phyloP scores from a whole-genome alignment of 148 eudicot species.

The Silene latifolia region DNA sequence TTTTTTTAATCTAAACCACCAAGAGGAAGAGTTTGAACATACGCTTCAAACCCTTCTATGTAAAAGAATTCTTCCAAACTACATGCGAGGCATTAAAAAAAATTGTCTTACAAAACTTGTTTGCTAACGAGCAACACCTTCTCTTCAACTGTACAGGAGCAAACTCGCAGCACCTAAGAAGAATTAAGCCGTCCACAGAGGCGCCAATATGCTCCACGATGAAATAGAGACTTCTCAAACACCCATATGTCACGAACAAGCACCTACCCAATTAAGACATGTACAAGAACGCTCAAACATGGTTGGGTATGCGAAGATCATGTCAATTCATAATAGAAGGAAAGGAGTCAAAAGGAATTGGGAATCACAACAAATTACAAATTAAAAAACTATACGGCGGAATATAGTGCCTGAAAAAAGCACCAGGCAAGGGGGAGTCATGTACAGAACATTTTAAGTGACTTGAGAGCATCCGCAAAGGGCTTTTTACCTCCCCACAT shows the following conservation, averaged over 20 bases:
- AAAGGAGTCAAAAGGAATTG: not conserved
- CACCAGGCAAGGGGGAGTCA: no score
- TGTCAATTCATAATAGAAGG: not conserved
- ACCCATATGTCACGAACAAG: constrained; percentile 52
- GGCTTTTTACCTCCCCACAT: no score
- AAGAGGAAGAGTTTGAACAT: not conserved
- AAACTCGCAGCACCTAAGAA: constrained; percentile 25
- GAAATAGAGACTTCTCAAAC: constrained; percentile 89
- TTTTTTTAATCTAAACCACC: not conserved
- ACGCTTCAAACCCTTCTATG: not conserved
- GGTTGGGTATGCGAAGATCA: not conserved
- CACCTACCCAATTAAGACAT: not conserved
- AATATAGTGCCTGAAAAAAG: not conserved
- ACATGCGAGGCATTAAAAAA: constrained; percentile 14
- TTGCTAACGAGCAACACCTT: constrained; percentile 1
- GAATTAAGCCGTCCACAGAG: constrained; percentile 74
- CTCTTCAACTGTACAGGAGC: constrained; percentile 22
- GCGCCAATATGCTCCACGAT: constrained; percentile 77
- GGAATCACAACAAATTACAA: not conserved
- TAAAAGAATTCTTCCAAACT: constrained; percentile 1
- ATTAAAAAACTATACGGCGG: not conserved
- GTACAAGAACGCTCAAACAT: constrained; percentile 8
- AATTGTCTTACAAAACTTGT: constrained; percentile 24
- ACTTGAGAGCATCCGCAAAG: no score
- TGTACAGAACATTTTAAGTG: no score